Evolutionary conservation across 805 yeast species (phyloP), one percentile per base, ranked within the genome.

Genomic region (Yarrowia osloensis): DNA sequence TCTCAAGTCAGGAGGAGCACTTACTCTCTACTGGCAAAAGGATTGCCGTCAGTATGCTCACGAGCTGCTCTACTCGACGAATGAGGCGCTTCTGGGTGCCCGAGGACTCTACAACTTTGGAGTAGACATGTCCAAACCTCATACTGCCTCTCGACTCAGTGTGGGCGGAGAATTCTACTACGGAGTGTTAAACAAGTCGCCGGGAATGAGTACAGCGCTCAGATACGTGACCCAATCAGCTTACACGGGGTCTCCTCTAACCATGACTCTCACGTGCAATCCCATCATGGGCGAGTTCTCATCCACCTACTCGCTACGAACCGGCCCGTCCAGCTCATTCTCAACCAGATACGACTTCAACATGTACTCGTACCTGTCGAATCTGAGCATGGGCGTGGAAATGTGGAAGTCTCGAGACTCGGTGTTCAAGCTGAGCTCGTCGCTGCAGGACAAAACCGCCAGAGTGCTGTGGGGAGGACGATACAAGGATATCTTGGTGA

Each of bases 261-360:
- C 97, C 0, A 84, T 95, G 82, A 89, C 98, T 0, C 73, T 94
- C 44, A 88, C 97, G 0, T 82, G 88, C 68, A 95, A 95, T 75
- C 99, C 99, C 0, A 80, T 95, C 17, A 80, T 94, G 74, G 99
- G 99, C 2, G 93, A 92, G 70, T 77, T 95, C 1, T 88, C 96
- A 2, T 88, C 96, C 1, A 88, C 97, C 0, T 95, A 93, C 74
- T 86, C 97, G 0, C 91, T 92, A 37, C 87, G 88, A 73, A 90
- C 97, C 0, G 85, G 90, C 1, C 68, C 71, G 5, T 82, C 86
- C 2, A 85, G 94, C 0, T 88, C 96, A 0, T 87, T 94, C 66
- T 86, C 92, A 55, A 89, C 97, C 5, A 84, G 88, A 68, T 93
- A 91, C 73, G 97, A 91, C 73, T 94, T 95, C 77, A 95, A 95